Conservation (phyloP, 768 basidiomycete genomes). For the Lactarius akahatsu region DNA sequence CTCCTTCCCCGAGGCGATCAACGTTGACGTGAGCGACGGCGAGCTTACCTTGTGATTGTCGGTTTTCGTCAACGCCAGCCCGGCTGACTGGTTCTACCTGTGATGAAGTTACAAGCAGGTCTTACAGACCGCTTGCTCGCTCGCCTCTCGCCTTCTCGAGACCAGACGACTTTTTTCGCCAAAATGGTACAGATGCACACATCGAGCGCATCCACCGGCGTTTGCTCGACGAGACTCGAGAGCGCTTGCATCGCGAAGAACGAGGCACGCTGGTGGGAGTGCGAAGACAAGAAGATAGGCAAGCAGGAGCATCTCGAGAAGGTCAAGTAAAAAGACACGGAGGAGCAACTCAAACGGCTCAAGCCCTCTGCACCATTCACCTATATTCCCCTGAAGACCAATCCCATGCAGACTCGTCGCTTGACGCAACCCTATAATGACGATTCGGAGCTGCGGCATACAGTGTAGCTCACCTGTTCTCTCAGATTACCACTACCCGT, state of each 20-base stretch:
- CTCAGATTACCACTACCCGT: too few species aligned
- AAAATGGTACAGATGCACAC: constrained; percentile 98
- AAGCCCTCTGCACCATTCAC: constrained; percentile 44
- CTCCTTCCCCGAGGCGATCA: constrained; percentile 68
- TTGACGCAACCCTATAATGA: too few species aligned
- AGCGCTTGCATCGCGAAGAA: constrained; percentile 82
- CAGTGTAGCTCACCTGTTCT: too few species aligned
- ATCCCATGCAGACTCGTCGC: too few species aligned
- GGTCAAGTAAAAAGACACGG: constrained; percentile 90
- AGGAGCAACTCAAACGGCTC: constrained; percentile 78
- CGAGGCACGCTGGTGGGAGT: constrained; percentile 87
- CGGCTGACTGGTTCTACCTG: constrained; percentile 7
- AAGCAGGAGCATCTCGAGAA: constrained; percentile 97
- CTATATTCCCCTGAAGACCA: too few species aligned
- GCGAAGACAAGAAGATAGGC: constrained; percentile 96
- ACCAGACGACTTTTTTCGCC: constrained; percentile 92
- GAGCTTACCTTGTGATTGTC: constrained; percentile 84
- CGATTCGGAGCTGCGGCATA: too few species aligned
- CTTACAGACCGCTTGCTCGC: constrained; percentile 65
- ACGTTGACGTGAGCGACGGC: constrained; percentile 79
- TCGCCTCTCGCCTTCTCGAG: constrained; percentile 85
- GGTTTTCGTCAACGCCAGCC: constrained; percentile 35
- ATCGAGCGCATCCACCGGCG: constrained; percentile 95
- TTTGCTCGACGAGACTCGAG: constrained; percentile 68
- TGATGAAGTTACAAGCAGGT: constrained; percentile 88